A percentile compares a stretch with the other conserved stretches of the same genome.
Conservation (phyloP, 257 asterid species). For the Solanum chiquidenum region DNA sequence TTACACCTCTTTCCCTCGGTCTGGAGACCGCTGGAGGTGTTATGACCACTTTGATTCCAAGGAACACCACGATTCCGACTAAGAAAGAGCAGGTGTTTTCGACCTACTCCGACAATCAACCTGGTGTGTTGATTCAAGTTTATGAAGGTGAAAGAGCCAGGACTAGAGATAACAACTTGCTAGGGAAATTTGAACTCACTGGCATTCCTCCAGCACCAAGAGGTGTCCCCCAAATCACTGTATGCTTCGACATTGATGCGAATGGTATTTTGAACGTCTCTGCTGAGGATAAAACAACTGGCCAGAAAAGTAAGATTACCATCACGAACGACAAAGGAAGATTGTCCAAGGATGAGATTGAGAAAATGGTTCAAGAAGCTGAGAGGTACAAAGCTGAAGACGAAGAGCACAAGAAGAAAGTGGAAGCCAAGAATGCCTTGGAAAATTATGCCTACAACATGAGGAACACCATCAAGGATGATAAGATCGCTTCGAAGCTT, state of each 20-base stretch:
- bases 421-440: slow-evolving; percentile 20
- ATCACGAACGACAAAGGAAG: slow-evolving; percentile 29
- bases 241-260: slow-evolving; percentile 24
- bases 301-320: slow-evolving; percentile 26
- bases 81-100: slow-evolving; percentile 29
- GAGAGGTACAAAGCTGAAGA: slow-evolving; percentile 24
- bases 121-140: slow-evolving; percentile 31
- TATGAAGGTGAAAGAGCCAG: slow-evolving; percentile 25
- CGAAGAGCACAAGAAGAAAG: slow-evolving; percentile 25
- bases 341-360: slow-evolving; percentile 22
- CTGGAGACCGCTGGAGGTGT: slow-evolving; percentile 28
- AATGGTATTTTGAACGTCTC: slow-evolving; percentile 25
- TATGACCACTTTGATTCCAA: slow-evolving; percentile 22
- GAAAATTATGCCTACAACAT: slow-evolving; percentile 27
- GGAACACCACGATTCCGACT: slow-evolving; percentile 26
- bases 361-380: slow-evolving; percentile 29
- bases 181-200: slow-evolving; percentile 19
- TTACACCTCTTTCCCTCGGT: slow-evolving; percentile 19
- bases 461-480: slow-evolving; percentile 34
- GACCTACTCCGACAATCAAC: slow-evolving; percentile 20
- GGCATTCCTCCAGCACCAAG: slow-evolving; percentile 29
- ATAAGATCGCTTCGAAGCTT: slow-evolving; percentile 22
- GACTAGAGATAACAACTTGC: slow-evolving; percentile 21
- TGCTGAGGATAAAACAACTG: slow-evolving; percentile 32
- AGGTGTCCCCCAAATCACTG: slow-evolving; percentile 25